phyloP scores from a whole-genome alignment of 192 early-diverging fungal species.

The Coemansia sp. region DNA sequence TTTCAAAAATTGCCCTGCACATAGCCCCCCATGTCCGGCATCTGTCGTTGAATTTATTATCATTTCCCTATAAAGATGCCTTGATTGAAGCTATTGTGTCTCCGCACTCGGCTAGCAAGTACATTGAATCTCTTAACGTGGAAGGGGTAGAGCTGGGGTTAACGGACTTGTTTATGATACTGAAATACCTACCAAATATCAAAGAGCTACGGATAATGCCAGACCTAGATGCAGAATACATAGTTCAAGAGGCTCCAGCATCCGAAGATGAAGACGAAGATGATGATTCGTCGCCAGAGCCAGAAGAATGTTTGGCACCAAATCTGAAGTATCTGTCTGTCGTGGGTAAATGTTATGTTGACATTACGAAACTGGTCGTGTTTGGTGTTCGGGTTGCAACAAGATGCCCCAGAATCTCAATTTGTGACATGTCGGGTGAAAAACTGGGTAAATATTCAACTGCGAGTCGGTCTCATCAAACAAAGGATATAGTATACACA shows the following conservation, averaged over 20 bases:
- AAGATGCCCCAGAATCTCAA: background rate
- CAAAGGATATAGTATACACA: too few species aligned
- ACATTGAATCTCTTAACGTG: background rate
- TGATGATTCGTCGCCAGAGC: background rate
- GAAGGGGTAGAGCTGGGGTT: background rate
- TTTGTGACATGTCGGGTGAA: background rate
- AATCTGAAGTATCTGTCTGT: background rate
- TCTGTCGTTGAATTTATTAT: background rate
- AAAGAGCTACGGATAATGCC: background rate
- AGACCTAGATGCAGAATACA: background rate
- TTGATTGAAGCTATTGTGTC: conserved; percentile 1
- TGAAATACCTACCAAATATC: background rate
- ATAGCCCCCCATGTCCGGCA: background rate
- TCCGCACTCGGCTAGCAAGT: background rate
- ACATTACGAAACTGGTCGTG: background rate
- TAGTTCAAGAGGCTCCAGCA: background rate
- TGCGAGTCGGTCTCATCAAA: too few species aligned
- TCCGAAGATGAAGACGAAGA: background rate
- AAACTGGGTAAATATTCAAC: background rate
- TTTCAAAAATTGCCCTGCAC: conserved; percentile 5
- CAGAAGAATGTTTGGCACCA: background rate
- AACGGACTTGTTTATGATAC: background rate
- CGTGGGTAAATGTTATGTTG: background rate
- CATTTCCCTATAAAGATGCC: background rate
- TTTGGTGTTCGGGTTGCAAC: background rate